Evolutionary conservation across 2,329 filamentous ascomycete genomes (phyloP).

Genomic region (Claviceps sp.): DNA sequence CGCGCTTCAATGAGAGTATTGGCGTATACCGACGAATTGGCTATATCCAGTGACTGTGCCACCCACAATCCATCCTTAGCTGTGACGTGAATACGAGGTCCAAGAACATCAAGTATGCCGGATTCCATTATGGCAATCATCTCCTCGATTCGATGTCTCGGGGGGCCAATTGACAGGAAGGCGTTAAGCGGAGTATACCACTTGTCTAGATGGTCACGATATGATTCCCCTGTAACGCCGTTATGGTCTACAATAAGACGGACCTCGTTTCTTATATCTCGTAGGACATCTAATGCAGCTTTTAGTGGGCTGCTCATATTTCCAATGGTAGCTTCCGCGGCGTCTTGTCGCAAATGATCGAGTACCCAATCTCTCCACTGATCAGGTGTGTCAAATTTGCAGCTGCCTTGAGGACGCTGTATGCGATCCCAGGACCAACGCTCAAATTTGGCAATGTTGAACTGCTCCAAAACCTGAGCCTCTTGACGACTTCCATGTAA

Average conservation of each 20-base stretch:
- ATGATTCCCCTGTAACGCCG: constrained; percentile 1
- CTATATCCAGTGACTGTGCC: constrained; percentile 1
- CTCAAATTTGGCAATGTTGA: constrained; percentile 1
- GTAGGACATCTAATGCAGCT: constrained; percentile 4
- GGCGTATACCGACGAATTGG: not conserved
- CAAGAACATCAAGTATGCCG: constrained; percentile 3
- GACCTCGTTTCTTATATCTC: constrained; percentile 4
- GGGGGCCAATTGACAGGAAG: constrained; percentile 3
- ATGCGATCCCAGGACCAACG: constrained; percentile 5
- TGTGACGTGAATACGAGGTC: not conserved
- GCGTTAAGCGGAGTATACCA: constrained; percentile 6
- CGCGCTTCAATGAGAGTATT: constrained; percentile 4
- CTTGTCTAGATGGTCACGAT: constrained; percentile 3
- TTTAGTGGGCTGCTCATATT: constrained; percentile 4
- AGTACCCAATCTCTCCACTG: constrained; percentile 4
- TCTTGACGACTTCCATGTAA: not conserved
- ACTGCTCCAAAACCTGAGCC: constrained; percentile 1
- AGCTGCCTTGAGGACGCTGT: not conserved
- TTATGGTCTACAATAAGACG: constrained; percentile 5
- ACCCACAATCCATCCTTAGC: not conserved
- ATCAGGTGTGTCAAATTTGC: not conserved
- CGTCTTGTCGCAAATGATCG: constrained; percentile 1
- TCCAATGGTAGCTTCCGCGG: not conserved
- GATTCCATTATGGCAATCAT: constrained; percentile 4
- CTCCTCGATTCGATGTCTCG: constrained; percentile 4